These are phyloP conservation scores for Neoscytalidium dimidiatum DNA, from an alignment of 2,329 filamentous ascomycete species.

Conservation along the genomic window DNA sequence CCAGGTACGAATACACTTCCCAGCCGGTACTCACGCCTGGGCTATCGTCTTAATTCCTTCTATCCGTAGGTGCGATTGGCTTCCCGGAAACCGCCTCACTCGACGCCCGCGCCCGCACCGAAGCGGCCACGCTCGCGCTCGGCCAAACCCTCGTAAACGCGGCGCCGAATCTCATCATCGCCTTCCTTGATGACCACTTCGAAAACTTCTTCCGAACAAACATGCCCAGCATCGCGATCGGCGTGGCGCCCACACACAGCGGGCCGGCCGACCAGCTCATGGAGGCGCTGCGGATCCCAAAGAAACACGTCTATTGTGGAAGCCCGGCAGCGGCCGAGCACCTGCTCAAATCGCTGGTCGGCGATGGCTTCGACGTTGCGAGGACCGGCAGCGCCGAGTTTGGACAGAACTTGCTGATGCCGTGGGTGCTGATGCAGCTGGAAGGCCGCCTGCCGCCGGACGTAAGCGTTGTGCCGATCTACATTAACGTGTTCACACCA, in stretches of 20 bases:
- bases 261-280: constrained; percentile 35
- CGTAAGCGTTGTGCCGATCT: constrained; percentile 31
- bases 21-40: not conserved
- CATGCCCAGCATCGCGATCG: constrained; percentile 32
- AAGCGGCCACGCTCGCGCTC: constrained; percentile 30
- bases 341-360: constrained; percentile 26
- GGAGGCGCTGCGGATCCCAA: constrained; percentile 23
- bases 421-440: constrained; percentile 32
- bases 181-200: constrained; percentile 35
- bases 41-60: not conserved
- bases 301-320: constrained; percentile 30
- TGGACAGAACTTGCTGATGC: constrained; percentile 34
- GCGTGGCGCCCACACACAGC: constrained; percentile 28
- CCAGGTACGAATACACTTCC: constrained; percentile 8
- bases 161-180: constrained; percentile 33
- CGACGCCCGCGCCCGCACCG: constrained; percentile 27
- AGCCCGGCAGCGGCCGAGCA: constrained; percentile 30
- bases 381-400: constrained; percentile 30
- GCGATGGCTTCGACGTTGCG: constrained; percentile 29
- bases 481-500: constrained; percentile 34
- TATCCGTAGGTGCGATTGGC: constrained; percentile 27
- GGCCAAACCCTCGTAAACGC: constrained; percentile 30
- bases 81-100: constrained; percentile 32
- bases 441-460: constrained; percentile 16
- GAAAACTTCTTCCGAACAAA: constrained; percentile 34